Percentiles rank a stretch among this genome's conserved stretches.
These are phyloP conservation scores for Fusarium sulawesiense DNA, from an alignment of 2,329 filamentous ascomycete species.

Conservation along the genomic window DNA sequence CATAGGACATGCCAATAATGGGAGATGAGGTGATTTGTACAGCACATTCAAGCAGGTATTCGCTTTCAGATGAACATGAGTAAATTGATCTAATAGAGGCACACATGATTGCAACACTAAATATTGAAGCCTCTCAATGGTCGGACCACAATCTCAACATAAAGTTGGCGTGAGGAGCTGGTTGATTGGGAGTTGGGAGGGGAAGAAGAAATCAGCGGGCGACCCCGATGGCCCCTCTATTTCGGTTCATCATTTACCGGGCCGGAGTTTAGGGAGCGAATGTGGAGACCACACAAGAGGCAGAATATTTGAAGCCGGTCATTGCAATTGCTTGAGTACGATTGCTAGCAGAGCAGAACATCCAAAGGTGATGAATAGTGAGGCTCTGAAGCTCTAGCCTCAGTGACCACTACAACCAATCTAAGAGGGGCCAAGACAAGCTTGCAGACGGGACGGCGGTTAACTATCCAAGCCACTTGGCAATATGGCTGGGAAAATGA, in stretches of 20 bases:
- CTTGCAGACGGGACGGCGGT: slow-evolving; percentile 1
- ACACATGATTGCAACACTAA: neutral
- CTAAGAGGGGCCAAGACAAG: neutral
- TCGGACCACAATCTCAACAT: neutral
- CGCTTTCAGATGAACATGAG: neutral
- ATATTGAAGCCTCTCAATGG: neutral
- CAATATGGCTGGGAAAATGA: neutral
- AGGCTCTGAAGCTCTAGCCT: slow-evolving; percentile 14
- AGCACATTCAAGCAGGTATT: neutral
- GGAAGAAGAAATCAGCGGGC: slow-evolving; percentile 23
- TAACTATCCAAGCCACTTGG: slow-evolving; percentile 13
- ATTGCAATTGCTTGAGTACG: neutral
- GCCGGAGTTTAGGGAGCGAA: slow-evolving; percentile 10
- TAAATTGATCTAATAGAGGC: neutral
- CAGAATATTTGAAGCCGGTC: slow-evolving; percentile 1
- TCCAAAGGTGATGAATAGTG: neutral
- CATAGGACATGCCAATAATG: slow-evolving; percentile 6
- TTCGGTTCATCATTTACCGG: slow-evolving; percentile 35
- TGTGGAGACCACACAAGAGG: slow-evolving; percentile 4
- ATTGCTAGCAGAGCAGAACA: neutral
- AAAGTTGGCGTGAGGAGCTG: neutral
- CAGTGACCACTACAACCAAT: neutral
- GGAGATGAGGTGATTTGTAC: slow-evolving; percentile 10
- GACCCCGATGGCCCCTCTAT: slow-evolving; percentile 33
- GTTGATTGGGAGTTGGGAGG: slow-evolving; percentile 16